A percentile compares a stretch with the other conserved stretches of the same genome.
Conservation (phyloP, 2,329 filamentous ascomycete genomes). For the Fusarium anguioides region DNA sequence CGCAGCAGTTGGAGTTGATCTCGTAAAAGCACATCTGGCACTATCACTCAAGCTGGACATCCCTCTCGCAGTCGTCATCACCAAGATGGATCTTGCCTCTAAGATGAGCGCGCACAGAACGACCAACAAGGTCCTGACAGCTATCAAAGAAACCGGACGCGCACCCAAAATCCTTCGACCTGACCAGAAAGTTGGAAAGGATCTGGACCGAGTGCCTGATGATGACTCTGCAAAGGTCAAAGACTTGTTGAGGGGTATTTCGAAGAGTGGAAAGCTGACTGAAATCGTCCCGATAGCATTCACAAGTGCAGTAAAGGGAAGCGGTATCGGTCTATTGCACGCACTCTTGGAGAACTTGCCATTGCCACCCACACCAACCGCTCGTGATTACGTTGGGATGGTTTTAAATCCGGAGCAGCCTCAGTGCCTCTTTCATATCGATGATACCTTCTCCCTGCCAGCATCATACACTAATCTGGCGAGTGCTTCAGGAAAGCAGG, state of each 20-base stretch:
- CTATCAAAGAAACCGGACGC: slow-evolving; percentile 79
- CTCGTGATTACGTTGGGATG: slow-evolving; percentile 65
- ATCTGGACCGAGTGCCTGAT: slow-evolving; percentile 67
- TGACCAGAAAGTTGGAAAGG: slow-evolving; percentile 59
- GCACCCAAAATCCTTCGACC: slow-evolving; percentile 78
- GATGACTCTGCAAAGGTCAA: slow-evolving; percentile 69
- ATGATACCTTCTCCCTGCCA: slow-evolving; percentile 86
- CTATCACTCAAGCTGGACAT: slow-evolving; percentile 84
- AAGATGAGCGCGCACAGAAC: slow-evolving; percentile 76
- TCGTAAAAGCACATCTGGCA: slow-evolving; percentile 83
- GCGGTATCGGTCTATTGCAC: slow-evolving; percentile 83
- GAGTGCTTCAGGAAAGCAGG: slow-evolving; percentile 19
- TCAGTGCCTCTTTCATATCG: slow-evolving; percentile 82
- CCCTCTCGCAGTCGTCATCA: slow-evolving; percentile 84
- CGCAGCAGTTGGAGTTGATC: slow-evolving; percentile 70
- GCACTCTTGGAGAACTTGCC: slow-evolving; percentile 82
- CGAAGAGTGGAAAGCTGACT: slow-evolving; percentile 55
- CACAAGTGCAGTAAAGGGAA: slow-evolving; percentile 87
- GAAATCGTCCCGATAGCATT: slow-evolving; percentile 83
- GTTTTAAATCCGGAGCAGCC: slow-evolving; percentile 69
- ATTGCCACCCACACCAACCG: slow-evolving; percentile 66
- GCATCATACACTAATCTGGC: slow-evolving; percentile 61
- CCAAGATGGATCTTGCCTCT: slow-evolving; percentile 89
- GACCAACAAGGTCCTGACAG: slow-evolving; percentile 78
- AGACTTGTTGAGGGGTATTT: slow-evolving; percentile 63